Percentiles rank a stretch among this genome's conserved stretches.
Conservation (phyloP, 169 alveolate species). For the Pseudocohnilembus persalinus region DNA sequence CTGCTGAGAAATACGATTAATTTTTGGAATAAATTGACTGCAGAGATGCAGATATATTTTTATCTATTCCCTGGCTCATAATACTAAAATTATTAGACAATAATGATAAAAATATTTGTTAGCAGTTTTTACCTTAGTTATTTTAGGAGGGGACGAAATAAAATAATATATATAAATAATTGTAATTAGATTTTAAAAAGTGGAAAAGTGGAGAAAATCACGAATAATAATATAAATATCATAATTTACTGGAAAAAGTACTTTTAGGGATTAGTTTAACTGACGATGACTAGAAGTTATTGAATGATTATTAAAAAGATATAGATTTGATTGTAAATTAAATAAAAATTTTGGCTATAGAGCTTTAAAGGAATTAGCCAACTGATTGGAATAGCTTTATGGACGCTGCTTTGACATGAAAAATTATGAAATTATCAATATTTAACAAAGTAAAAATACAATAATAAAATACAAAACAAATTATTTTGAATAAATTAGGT, state of each 20-base stretch:
- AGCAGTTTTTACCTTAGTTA: constrained; percentile 64
- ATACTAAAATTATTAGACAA: constrained; percentile 60
- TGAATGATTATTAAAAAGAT: constrained; percentile 26
- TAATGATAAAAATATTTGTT: constrained; percentile 70
- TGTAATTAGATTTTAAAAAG: constrained; percentile 47
- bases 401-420: constrained; percentile 61
- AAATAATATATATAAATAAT: constrained; percentile 27
- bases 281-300: constrained; percentile 21
- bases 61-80: constrained; percentile 70
- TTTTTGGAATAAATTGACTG: constrained; percentile 71
- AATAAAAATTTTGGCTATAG: constrained; percentile 63
- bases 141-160: constrained; percentile 49
- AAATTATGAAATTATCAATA: too few relatives aligned
- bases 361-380: constrained; percentile 63
- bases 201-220: constrained; percentile 45
- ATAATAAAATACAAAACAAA: too few relatives aligned
- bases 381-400: constrained; percentile 76
- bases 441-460: too few relatives aligned
- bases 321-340: constrained; percentile 49
- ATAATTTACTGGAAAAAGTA: constrained; percentile 53
- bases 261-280: constrained; percentile 46
- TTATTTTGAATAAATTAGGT: too few relatives aligned
- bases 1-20: constrained; percentile 57
- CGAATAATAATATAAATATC: constrained; percentile 52
- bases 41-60: constrained; percentile 75